These are phyloP conservation scores for Candolleomyces eurysporus DNA, from an alignment of 768 basidiomycete genomes.

Conservation along the genomic window DNA sequence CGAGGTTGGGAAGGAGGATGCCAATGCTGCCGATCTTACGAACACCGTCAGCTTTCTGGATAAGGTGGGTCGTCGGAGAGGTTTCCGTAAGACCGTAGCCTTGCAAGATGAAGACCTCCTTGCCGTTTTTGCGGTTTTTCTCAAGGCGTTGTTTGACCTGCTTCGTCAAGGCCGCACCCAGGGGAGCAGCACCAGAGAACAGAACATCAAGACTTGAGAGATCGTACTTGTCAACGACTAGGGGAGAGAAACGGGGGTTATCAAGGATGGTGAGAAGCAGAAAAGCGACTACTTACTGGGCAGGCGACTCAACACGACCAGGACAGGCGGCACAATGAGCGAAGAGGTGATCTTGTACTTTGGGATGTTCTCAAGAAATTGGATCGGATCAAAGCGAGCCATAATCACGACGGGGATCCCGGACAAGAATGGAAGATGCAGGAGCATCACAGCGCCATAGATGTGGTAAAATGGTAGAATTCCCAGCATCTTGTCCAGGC, in stretches of 20 bases:
- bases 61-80: slow-evolving; percentile 64
- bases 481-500: slow-evolving; percentile 54
- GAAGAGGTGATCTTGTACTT: slow-evolving; percentile 58
- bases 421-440: slow-evolving; percentile 52
- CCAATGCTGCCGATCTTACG: slow-evolving; percentile 68
- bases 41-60: slow-evolving; percentile 40
- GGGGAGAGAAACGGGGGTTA: too few species aligned
- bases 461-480: slow-evolving; percentile 61
- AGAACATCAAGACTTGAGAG: slow-evolving; percentile 56
- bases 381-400: slow-evolving; percentile 66
- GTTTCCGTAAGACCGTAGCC: slow-evolving; percentile 85
- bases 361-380: slow-evolving; percentile 65
- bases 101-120: slow-evolving; percentile 44
- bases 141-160: slow-evolving; percentile 39
- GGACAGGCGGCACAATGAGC: slow-evolving; percentile 79
- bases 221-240: slow-evolving; percentile 67
- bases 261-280: not conserved
- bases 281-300: slow-evolving; percentile 42
- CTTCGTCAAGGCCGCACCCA: slow-evolving; percentile 60
- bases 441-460: slow-evolving; percentile 55
- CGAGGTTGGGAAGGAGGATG: slow-evolving; percentile 67
- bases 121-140: slow-evolving; percentile 37
- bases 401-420: slow-evolving; percentile 58
- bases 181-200: slow-evolving; percentile 78
- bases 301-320: slow-evolving; percentile 71